These are phyloP conservation scores for Phylloboletellus chloephorus DNA, from an alignment of 1,284 basidiomycete species.

Conservation along the genomic window DNA sequence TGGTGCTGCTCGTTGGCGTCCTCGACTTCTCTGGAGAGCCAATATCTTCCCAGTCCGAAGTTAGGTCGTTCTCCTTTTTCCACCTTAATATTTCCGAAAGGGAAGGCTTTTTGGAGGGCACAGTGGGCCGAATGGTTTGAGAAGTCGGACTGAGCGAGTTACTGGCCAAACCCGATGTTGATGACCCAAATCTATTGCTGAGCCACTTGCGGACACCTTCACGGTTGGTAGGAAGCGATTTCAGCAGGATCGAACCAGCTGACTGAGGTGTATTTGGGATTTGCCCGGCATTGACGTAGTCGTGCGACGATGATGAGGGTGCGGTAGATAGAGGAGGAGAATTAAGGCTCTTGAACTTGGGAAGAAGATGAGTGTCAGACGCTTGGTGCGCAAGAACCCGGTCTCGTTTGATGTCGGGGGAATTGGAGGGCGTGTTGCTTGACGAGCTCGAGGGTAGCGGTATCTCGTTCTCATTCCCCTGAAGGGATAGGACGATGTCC, in stretches of 20 bases:
- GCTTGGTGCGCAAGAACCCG: conserved; percentile 61
- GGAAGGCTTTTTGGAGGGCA: conserved; percentile 52
- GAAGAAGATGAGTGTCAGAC: conserved; percentile 57
- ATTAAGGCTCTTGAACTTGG: conserved; percentile 42
- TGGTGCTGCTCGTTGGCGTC: conserved; percentile 45
- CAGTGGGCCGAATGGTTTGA: conserved; percentile 24
- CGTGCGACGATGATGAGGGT: conserved; percentile 46
- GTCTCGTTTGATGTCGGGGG: conserved; percentile 49
- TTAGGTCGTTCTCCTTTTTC: conserved; percentile 50
- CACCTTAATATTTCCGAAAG: conserved; percentile 55
- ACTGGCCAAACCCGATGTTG: conserved; percentile 38
- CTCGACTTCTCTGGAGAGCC: conserved; percentile 39
- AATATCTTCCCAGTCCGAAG: conserved; percentile 61
- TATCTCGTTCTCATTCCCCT: conserved; percentile 41
- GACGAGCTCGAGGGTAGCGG: conserved; percentile 45
- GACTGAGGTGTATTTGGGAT: conserved; percentile 36
- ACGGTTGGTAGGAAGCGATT: conserved; percentile 60
- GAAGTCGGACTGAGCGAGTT: conserved; percentile 32
- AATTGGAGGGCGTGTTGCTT: conserved; percentile 46
- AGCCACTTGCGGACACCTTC: conserved; percentile 76
- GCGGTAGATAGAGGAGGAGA: conserved; percentile 40
- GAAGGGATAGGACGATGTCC: conserved; percentile 48
- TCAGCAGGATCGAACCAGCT: conserved; percentile 39
- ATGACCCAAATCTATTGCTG: conserved; percentile 49
- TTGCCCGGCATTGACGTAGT: conserved; percentile 42